Evolutionary conservation across 495 filamentous ascomycete genomes (phyloP).

Genomic region (Xylaria bambusicola): DNA sequence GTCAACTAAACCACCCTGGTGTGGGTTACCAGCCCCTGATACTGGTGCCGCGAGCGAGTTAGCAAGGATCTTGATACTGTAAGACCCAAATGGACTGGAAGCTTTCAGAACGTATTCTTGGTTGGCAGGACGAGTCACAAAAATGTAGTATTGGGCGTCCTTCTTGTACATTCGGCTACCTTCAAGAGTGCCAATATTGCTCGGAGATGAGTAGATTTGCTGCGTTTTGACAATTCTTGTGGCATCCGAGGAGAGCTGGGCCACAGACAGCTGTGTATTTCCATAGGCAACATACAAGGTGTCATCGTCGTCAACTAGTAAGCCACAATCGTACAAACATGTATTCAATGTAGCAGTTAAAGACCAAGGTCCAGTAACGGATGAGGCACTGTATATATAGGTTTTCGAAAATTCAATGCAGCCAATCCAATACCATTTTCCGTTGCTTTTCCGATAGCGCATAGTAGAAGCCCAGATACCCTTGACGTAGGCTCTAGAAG

Average conservation of each 20-base stretch:
- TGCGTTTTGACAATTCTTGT: constrained; percentile 45
- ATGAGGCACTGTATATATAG: constrained; percentile 53
- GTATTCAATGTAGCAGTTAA: constrained; percentile 21
- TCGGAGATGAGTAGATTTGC: constrained; percentile 41
- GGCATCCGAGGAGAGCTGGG: constrained; percentile 52
- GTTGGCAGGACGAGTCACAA: constrained; percentile 46
- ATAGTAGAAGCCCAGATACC: constrained; percentile 60
- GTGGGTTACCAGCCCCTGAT: constrained; percentile 44
- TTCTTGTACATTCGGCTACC: constrained; percentile 60
- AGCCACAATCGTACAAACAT: constrained; percentile 62
- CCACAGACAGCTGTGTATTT: constrained; percentile 48
- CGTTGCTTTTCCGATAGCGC: constrained; percentile 48
- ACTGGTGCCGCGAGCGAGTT: constrained; percentile 42
- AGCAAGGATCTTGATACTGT: constrained; percentile 40
- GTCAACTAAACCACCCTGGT: constrained; percentile 60
- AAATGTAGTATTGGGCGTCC: constrained; percentile 57
- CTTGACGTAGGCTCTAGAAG: constrained; percentile 45
- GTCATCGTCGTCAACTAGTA: constrained; percentile 60
- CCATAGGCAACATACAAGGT: constrained; percentile 61
- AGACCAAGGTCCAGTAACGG: constrained; percentile 27
- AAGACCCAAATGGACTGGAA: constrained; percentile 50
- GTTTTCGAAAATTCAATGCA: constrained; percentile 49
- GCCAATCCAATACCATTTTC: constrained; percentile 58
- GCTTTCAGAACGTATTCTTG: constrained; percentile 52
- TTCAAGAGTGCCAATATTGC: constrained; percentile 46